Evolutionary conservation across 768 basidiomycete species (phyloP).

Genomic region (Leccinum imitatum): DNA sequence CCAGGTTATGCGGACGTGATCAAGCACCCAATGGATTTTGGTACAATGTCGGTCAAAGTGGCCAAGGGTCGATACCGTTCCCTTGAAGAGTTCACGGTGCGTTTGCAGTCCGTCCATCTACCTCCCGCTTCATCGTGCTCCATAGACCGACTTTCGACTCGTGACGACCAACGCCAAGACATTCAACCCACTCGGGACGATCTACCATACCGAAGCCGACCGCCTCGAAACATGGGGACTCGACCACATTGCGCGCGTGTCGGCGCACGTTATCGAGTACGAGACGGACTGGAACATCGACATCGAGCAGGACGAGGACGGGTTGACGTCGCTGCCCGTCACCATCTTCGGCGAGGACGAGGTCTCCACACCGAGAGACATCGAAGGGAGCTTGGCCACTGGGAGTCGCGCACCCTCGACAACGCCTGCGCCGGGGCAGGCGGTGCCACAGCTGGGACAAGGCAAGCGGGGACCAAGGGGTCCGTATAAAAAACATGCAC

Average conservation of each 20-base stretch:
- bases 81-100: conserved; percentile 74
- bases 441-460: background rate
- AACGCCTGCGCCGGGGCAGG: conserved; percentile 34
- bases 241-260: conserved; percentile 58
- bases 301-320: conserved; percentile 60
- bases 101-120: conserved; percentile 21
- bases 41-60: conserved; percentile 81
- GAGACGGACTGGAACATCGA: conserved; percentile 87
- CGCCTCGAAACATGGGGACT: conserved; percentile 62
- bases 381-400: conserved; percentile 42
- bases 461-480: conserved; percentile 48
- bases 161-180: conserved; percentile 72
- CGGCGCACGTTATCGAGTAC: conserved; percentile 74
- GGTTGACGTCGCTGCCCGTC: conserved; percentile 22
- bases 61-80: conserved; percentile 73
- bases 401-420: conserved; percentile 48
- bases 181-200: conserved; percentile 73
- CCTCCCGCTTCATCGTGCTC: background rate
- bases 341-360: conserved; percentile 37
- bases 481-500: conserved; percentile 52
- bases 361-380: conserved; percentile 43
- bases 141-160: conserved; percentile 65
- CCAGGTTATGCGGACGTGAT: conserved; percentile 68
- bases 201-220: conserved; percentile 75
- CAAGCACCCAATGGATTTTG: conserved; percentile 89